Evolutionary conservation across 2,329 filamentous ascomycete genomes (phyloP), one percentile per base, ranked within the genome.

Genomic region (Bipolaris gigantea): DNA sequence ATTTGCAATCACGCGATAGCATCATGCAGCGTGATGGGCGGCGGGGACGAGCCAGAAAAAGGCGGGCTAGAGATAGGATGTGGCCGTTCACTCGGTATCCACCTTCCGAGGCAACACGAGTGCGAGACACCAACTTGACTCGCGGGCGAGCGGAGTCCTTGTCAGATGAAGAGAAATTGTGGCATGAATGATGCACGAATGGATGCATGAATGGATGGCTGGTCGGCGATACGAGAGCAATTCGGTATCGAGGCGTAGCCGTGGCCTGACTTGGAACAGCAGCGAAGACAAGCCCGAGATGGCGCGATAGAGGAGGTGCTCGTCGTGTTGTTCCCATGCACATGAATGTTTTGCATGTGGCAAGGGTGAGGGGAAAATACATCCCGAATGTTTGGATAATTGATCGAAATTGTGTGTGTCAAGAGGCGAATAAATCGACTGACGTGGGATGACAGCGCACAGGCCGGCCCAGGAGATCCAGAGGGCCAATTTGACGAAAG

Each of bases 91-190:
- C 33, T 40, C 38, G 38, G 38, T 38, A 33, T 19, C 25, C 43
- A 38, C 38, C 18, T 50, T 46, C 57, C 57, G 55, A 61, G 49
- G 49, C 46, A 41, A 54, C 49, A 47, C 21, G 21, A 21, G n/a
- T n/a, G n/a, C 57, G 51, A 48, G 44, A 45, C 32, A 34, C 48
- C 48, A 54, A 36, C 55, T 48, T 55, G 42, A 50, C 50, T 34
- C 39, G 36, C 16, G 50, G 48, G 48, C 45, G 39, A 33, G 42
- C 32, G 10, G 19, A 19, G 32, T 52, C 50, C 42, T 53, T 1
- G 54, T 39, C 48, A 49, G 40, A 59, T 59, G 55, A 59, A 59
- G 8, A 33, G 52, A 57, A 43, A 59, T 55, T 61, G 60, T 48
- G 57, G 60, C 55, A 53, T 56, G 33, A 21, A n/a, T n/a, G 44